Evolutionary conservation across 1,284 basidiomycete species (phyloP), one percentile per base, ranked within the genome.

Genomic region (Cryptococcus floricola): DNA sequence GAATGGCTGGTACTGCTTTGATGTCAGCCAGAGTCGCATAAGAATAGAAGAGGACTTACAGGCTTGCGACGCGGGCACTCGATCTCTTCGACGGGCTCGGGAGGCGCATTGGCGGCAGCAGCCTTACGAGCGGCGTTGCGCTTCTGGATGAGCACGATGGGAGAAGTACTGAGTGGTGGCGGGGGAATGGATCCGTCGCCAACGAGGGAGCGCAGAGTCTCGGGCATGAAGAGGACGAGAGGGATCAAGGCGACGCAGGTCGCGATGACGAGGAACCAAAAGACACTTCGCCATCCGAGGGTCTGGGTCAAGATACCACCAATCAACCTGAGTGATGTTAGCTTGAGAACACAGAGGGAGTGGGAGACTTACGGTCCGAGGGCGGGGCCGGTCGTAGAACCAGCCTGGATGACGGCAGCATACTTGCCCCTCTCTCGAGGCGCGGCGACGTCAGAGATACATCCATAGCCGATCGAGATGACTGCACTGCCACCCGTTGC

Each of bases 101-200:
- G 49, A 27, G 57, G 55, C 47, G 64, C 60, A 1, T 64, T 64
- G 2, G 27, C 45, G 8, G 62, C 63, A 13, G 47, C 52, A n/a
- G 57, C 45, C 34, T 65, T 57, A 44, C 57, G 65, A 23, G 59
- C 54, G 56, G 63, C 61, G 38, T 61, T 60, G n/a, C 63, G 53
- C 23, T 61, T 51, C 38, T 62, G 57, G 18, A 61, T 49, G 10
- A 73, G 52, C 27, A 60, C 59, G 6, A 67, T 50, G 0, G 72
- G 71, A 7, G 67, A 66, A 10, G 61, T 52, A 54, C 68, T 71
- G 18, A 73, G 61, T 12, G 66, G 43, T 2, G 75, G 75, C n/a
- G 75, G 73, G 4, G 74, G 69, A 9, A 76, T 64, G 0, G 70
- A 72, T 0, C 76, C 75, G 53, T 77, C 71, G 14, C 74, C 76